phyloP scores from a whole-genome alignment of 2,329 filamentous ascomycete species.

The Truncatella angustata region DNA sequence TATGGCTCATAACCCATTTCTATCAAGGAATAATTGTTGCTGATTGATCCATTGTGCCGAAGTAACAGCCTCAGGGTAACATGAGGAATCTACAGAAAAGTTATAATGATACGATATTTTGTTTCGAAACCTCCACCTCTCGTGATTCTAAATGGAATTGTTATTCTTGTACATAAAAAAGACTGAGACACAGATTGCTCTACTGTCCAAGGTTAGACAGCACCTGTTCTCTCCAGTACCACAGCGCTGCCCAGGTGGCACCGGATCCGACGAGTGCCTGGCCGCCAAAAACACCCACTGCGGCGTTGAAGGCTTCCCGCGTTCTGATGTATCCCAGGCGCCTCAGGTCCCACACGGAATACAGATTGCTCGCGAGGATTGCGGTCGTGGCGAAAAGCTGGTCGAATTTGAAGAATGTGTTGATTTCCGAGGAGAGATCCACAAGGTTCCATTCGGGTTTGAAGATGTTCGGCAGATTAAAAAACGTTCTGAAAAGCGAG shows the following conservation, averaged over 20 bases:
- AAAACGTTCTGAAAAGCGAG: not conserved
- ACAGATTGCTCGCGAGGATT: conserved; percentile 9
- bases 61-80: too few relatives aligned
- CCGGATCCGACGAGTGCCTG: conserved; percentile 18
- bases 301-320: conserved; percentile 1
- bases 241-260: conserved; percentile 20
- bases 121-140: too few relatives aligned
- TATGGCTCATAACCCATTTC: too few relatives aligned
- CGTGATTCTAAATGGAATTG: too few relatives aligned
- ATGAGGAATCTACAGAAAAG: too few relatives aligned
- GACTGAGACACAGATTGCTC: too few relatives aligned
- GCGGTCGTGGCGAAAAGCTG: not conserved
- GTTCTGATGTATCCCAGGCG: conserved; percentile 20
- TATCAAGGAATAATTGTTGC: too few relatives aligned
- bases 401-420: not conserved
- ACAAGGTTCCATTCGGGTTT: not conserved
- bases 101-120: too few relatives aligned
- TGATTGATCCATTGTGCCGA: too few relatives aligned
- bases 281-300: conserved; percentile 4
- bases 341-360: conserved; percentile 21
- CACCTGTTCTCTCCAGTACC: conserved; percentile 22
- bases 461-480: not conserved
- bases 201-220: not conserved
- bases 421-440: not conserved
- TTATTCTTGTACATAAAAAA: too few relatives aligned